Conservation (phyloP, 2,329 filamentous ascomycete genomes). For the Pestalotiopsis fici region DNA sequence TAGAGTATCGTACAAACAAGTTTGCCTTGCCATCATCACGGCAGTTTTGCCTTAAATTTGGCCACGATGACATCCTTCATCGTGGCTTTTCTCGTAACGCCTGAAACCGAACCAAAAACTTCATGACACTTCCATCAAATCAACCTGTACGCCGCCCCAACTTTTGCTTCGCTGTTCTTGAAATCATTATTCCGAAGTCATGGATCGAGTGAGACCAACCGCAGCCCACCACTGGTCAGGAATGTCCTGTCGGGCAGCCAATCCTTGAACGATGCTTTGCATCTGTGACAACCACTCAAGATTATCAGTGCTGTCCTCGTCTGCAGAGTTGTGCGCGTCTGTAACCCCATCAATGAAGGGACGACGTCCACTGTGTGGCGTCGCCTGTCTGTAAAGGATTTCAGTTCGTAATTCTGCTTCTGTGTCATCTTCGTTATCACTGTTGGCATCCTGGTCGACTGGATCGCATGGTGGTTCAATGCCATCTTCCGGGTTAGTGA, state of each 20-base stretch:
- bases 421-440: conserved; percentile 50
- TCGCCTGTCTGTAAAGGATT: conserved; percentile 12
- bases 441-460: conserved; percentile 56
- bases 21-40: neutral
- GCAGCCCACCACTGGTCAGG: conserved; percentile 82
- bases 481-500: conserved; percentile 42
- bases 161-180: conserved; percentile 26
- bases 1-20: neutral
- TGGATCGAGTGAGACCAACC: conserved; percentile 64
- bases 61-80: neutral
- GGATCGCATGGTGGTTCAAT: conserved; percentile 50
- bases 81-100: conserved; percentile 6
- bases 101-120: neutral
- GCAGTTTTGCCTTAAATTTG: neutral
- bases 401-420: conserved; percentile 21
- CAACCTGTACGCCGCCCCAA: neutral
- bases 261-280: conserved; percentile 70
- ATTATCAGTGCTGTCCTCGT: conserved; percentile 37
- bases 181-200: conserved; percentile 37
- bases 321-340: conserved; percentile 22
- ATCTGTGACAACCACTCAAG: conserved; percentile 58
- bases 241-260: conserved; percentile 73
- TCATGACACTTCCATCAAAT: neutral
- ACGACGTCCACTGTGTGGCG: conserved; percentile 17
- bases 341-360: conserved; percentile 50